A percentile compares a stretch with the other conserved stretches of the same genome.
phyloP scores from a whole-genome alignment of 2,329 filamentous ascomycete genomes.

The Aspergillus nomiae region DNA sequence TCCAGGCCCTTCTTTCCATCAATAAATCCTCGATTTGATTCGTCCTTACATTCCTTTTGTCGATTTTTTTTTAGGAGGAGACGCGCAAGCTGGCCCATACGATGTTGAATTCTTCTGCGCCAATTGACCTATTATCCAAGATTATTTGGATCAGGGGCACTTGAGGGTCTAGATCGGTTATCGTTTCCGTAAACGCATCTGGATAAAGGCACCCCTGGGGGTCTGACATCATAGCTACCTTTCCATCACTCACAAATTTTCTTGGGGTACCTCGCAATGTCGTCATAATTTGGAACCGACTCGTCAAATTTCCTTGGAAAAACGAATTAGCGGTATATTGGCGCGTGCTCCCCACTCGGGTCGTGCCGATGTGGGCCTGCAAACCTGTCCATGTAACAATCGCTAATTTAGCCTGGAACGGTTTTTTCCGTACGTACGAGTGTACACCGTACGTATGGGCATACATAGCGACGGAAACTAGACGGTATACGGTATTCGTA shows the following conservation, averaged over 20 bases:
- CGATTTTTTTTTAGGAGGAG: not conserved
- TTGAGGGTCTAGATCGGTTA: not conserved
- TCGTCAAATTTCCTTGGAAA: conserved; percentile 3
- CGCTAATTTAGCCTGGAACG: conserved; percentile 1
- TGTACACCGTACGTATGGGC: not conserved
- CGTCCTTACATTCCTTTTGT: not conserved
- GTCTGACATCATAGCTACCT: not conserved
- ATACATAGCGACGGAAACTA: not conserved
- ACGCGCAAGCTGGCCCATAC: not conserved
- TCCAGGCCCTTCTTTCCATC: not conserved
- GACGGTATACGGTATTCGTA: not conserved
- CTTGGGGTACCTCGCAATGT: not conserved
- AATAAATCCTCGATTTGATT: not conserved
- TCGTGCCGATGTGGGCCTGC: conserved; percentile 22
- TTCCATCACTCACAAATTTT: not conserved
- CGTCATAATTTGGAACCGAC: conserved; percentile 1
- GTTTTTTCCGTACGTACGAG: not conserved
- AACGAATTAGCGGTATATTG: not conserved
- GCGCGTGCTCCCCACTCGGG: conserved; percentile 15
- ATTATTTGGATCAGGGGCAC: not conserved
- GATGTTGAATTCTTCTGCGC: not conserved
- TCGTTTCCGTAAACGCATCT: not conserved
- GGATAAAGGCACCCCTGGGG: not conserved
- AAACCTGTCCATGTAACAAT: conserved; percentile 1
- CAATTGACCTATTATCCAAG: not conserved